Evolutionary conservation across 805 yeast species (phyloP), one percentile per base, ranked within the genome.

Genomic region (Ogataea trehalophila): DNA sequence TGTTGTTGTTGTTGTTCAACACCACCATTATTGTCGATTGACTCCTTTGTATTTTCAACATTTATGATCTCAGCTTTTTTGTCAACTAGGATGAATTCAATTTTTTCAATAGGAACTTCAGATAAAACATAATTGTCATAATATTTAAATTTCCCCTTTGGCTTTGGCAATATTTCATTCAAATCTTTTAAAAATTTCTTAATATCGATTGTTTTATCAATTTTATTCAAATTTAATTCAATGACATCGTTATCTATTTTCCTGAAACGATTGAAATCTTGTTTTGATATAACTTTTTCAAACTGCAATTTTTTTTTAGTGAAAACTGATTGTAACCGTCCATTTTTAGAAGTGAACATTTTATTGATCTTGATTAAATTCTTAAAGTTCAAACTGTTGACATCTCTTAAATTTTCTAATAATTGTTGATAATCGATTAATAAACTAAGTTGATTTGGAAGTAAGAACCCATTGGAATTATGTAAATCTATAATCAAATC

Each of bases 51-150:
- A 17, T 40, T 44, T 34, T 17, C 37, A 15, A n/a, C 37, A 29
- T 42, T 45, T 5, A 33, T 20, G 13, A 38, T n/a, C 33, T 39
- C 46, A 3, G 26, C 35, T 26, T 44, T 31, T 7, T 36, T 41
- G 11, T 57, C 61, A 16, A 46, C 47, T 16, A 63, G 54, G 3
- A 63, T 59, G 45, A 79, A 69, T 15, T 50, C 56, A 2, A 83
- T 60, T 9, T 63, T 60, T 37, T 78, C 83, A 2, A 81, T 63
- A 0, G 82, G 73, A 3, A 65, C 67, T 34, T 75, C 79, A 0
- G 78, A 68, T 29, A 78, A 68, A 14, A 67, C 55, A 53, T 85
- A 83, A 0, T 78, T 74, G 53, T 83, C 88, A 31, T 72, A 60
- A 33, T 68, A 60, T 53, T 68, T 77, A 5, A 72, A 57, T 39